A percentile compares a stretch with the other conserved stretches of the same genome.
These are phyloP conservation scores for Echria macrotheca DNA, from an alignment of 495 filamentous ascomycete genomes.

Conservation along the genomic window DNA sequence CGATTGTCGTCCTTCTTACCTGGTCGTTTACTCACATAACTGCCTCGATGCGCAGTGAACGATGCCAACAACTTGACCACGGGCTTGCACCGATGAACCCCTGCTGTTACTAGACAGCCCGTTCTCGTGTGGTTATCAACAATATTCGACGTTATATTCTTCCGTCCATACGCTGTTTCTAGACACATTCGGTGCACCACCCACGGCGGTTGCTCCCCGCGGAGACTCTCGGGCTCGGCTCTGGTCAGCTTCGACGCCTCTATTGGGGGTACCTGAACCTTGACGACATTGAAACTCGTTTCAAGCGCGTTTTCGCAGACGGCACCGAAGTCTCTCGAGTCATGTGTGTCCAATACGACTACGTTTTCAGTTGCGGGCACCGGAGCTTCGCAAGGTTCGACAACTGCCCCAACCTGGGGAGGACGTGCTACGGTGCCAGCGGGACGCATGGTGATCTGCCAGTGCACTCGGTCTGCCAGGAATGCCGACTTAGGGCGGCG, in stretches of 20 bases:
- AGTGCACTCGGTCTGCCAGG: slow-evolving; percentile 14
- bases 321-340: no score
- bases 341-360: slow-evolving; percentile 26
- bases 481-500: slow-evolving; percentile 8
- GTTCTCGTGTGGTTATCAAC: slow-evolving; percentile 15
- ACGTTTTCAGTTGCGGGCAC: slow-evolving; percentile 24
- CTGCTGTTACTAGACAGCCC: slow-evolving; percentile 26
- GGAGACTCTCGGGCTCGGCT: no score
- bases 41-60: slow-evolving; percentile 7
- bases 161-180: neutral
- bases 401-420: slow-evolving; percentile 21
- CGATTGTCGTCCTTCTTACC: no score
- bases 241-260: no score
- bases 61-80: slow-evolving; percentile 14
- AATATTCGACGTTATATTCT: neutral
- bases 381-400: slow-evolving; percentile 22
- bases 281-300: no score
- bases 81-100: slow-evolving; percentile 14
- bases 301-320: no score
- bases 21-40: slow-evolving; percentile 3
- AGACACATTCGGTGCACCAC: no score
- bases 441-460: slow-evolving; percentile 15
- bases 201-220: no score
- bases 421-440: slow-evolving; percentile 18
- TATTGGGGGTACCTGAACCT: no score